Evolutionary conservation across 441 rosid species (phyloP).

Genomic region (Aquilaria agallochum): DNA sequence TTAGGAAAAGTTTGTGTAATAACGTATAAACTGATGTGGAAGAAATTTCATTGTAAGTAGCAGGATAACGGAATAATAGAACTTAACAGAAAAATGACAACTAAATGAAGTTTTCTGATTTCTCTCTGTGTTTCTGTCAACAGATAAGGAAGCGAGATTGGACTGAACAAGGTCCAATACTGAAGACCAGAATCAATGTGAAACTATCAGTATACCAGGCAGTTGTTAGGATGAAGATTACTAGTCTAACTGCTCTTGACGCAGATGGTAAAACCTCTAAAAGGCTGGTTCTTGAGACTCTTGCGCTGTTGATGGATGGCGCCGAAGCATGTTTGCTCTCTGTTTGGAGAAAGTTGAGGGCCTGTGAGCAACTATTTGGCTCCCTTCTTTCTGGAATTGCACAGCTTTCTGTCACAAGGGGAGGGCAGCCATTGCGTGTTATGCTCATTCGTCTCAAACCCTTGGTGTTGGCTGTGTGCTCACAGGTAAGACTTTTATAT

Average conservation of each 20-base stretch:
- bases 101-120: constrained; percentile 4
- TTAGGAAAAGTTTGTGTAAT: constrained; percentile 1
- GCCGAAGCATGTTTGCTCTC: constrained; percentile 91
- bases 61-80: constrained; percentile 10
- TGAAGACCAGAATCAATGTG: constrained; percentile 79
- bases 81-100: constrained; percentile 3
- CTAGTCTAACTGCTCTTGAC: constrained; percentile 73
- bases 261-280: constrained; percentile 83
- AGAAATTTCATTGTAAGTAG: neutral
- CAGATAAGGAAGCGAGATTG: constrained; percentile 97
- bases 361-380: constrained; percentile 82
- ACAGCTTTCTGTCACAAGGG: constrained; percentile 76
- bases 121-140: constrained; percentile 7
- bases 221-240: constrained; percentile 74
- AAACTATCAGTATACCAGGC: constrained; percentile 89
- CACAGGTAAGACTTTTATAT: constrained; percentile 47
- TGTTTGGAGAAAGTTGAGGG: constrained; percentile 91
- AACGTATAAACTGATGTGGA: neutral
- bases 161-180: constrained; percentile 79
- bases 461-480: constrained; percentile 82
- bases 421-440: constrained; percentile 92
- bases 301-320: constrained; percentile 75
- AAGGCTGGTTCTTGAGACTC: constrained; percentile 87
- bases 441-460: constrained; percentile 91
- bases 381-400: constrained; percentile 83